Percentiles rank a stretch among this genome's conserved stretches.
Evolutionary conservation across 2,329 filamentous ascomycete species (phyloP).

Genomic region (Didymosphaeria variabile): DNA sequence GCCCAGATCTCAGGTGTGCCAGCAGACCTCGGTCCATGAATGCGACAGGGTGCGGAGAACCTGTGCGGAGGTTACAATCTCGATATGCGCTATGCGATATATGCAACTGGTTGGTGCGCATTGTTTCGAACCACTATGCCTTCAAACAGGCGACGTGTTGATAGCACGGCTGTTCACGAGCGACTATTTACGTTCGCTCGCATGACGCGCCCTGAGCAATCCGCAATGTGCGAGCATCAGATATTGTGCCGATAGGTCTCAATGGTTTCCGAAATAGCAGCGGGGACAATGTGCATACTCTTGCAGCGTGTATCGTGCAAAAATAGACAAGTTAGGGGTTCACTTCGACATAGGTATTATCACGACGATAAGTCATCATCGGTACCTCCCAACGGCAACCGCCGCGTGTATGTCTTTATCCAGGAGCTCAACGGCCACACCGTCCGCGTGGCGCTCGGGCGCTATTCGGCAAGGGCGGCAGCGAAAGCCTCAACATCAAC

Average conservation of each 20-base stretch:
- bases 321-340: not conserved
- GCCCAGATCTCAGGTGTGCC: not conserved
- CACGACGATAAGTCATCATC: too few relatives aligned
- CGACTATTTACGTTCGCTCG: not conserved
- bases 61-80: constrained; percentile 3
- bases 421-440: not conserved
- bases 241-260: not conserved
- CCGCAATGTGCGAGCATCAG: not conserved
- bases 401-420: constrained; percentile 4
- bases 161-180: not conserved
- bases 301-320: too few relatives aligned
- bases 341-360: not conserved
- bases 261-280: too few relatives aligned
- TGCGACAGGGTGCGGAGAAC: not conserved
- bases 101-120: constrained; percentile 1
- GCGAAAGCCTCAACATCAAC: not conserved
- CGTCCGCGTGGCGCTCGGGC: constrained; percentile 5
- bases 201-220: not conserved
- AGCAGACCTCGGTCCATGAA: not conserved
- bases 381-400: not conserved
- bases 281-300: too few relatives aligned
- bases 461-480: constrained; percentile 6
- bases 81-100: constrained; percentile 1
- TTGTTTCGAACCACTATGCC: constrained; percentile 6
- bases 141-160: not conserved